A percentile compares a stretch with the other conserved stretches of the same genome.
These are phyloP conservation scores for Dendrothele bispora DNA, from an alignment of 768 basidiomycete genomes.

Conservation along the genomic window DNA sequence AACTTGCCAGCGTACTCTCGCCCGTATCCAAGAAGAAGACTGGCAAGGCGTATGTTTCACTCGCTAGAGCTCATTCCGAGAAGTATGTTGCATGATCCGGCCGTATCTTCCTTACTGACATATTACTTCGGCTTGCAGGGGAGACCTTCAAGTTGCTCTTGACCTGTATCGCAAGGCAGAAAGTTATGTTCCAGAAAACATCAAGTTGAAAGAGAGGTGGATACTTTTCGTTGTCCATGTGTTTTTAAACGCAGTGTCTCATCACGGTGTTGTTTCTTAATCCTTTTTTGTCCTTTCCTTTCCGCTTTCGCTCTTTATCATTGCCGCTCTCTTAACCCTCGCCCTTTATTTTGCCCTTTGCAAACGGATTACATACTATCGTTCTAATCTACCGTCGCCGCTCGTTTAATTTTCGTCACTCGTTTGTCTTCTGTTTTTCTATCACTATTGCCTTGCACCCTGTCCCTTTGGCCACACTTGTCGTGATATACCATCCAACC, in stretches of 20 bases:
- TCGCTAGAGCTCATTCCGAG: slow-evolving; percentile 81
- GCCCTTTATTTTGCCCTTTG: neutral
- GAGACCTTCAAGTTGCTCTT: slow-evolving; percentile 72
- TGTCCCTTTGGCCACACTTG: too few species aligned
- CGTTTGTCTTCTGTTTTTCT: neutral
- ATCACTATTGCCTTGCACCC: too few species aligned
- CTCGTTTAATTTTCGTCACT: neutral
- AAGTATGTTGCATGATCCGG: slow-evolving; percentile 47
- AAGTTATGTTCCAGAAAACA: slow-evolving; percentile 81
- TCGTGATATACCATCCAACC: too few species aligned
- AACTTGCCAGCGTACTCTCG: slow-evolving; percentile 63
- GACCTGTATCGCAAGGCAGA: slow-evolving; percentile 83
- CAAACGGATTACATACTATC: neutral
- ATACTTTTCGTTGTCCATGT: slow-evolving; percentile 38
- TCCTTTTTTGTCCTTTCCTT: slow-evolving; percentile 1
- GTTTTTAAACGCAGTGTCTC: neutral
- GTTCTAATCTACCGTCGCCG: neutral
- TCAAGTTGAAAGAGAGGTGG: slow-evolving; percentile 87
- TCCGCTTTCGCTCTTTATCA: neutral
- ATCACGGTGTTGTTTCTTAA: slow-evolving; percentile 1
- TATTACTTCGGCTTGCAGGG: slow-evolving; percentile 40
- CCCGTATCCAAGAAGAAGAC: slow-evolving; percentile 80
- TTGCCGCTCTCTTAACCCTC: neutral
- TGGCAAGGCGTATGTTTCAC: slow-evolving; percentile 77
- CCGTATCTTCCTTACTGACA: neutral